These are phyloP conservation scores for Trichocomaceae sp. DNA, from an alignment of 2,329 filamentous ascomycete genomes.

Conservation along the genomic window DNA sequence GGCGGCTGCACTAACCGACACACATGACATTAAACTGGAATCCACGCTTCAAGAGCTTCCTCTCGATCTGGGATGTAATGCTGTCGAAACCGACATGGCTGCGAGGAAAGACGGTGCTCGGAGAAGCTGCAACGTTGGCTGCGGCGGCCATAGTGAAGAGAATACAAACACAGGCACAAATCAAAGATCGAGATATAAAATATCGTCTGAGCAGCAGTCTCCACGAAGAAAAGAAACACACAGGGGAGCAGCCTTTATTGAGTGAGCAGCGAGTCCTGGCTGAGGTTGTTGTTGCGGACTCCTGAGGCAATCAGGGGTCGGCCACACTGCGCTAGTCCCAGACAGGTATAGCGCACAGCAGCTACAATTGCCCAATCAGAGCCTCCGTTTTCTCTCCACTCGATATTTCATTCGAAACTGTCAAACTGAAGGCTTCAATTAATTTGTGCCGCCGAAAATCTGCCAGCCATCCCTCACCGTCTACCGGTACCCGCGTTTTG, in stretches of 20 bases:
- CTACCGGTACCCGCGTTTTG: slow-evolving; percentile 1
- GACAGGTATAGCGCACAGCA: slow-evolving; percentile 23
- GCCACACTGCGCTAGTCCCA: slow-evolving; percentile 21
- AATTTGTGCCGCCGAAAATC: background rate
- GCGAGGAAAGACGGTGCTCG: slow-evolving; percentile 67
- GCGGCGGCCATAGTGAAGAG: slow-evolving; percentile 59
- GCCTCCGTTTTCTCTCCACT: background rate
- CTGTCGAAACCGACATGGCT: slow-evolving; percentile 99
- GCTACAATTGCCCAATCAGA: slow-evolving; percentile 8
- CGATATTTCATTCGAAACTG: background rate
- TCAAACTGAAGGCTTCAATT: slow-evolving; percentile 6
- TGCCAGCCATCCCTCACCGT: background rate
- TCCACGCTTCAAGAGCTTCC: slow-evolving; percentile 97
- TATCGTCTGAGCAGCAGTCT: slow-evolving; percentile 8
- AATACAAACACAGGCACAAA: background rate
- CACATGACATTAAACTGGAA: slow-evolving; percentile 99
- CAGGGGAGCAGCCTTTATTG: slow-evolving; percentile 11
- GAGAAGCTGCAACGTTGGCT: slow-evolving; percentile 43
- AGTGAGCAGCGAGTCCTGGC: too few relatives aligned
- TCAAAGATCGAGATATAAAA: background rate
- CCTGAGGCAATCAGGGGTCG: slow-evolving; percentile 31
- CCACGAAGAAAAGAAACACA: background rate
- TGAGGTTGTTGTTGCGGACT: slow-evolving; percentile 12
- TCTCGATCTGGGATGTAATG: slow-evolving; percentile 99
- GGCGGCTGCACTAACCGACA: slow-evolving; percentile 66